Evolutionary conservation across 331 rosid species (phyloP).

Genomic region (Pyracantha coccinea): DNA sequence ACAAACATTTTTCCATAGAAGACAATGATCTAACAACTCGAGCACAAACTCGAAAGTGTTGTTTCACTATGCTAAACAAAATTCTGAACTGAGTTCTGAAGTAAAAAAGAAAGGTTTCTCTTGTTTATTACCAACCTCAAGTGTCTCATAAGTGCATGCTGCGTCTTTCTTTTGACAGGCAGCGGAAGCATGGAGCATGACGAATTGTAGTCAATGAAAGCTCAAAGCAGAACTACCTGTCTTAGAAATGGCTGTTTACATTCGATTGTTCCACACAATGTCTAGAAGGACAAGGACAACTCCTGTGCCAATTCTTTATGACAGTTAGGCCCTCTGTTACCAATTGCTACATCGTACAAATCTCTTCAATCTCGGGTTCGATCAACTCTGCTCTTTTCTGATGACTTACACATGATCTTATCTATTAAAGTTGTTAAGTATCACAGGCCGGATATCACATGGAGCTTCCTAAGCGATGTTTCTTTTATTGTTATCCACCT

Average conservation of each 20-base stretch:
- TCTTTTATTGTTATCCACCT: too few relatives aligned
- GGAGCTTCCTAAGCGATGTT: too few relatives aligned
- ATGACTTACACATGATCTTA: neutral
- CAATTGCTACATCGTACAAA: neutral
- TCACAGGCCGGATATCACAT: neutral
- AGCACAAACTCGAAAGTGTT: neutral
- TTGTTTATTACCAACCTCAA: neutral
- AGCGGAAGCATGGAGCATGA: slow-evolving; percentile 41
- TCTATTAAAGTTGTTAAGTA: neutral
- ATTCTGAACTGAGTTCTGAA: neutral
- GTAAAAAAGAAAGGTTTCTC: neutral
- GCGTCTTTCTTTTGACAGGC: slow-evolving; percentile 40
- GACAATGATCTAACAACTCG: neutral
- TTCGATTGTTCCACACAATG: neutral
- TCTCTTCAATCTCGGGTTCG: neutral
- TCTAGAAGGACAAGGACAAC: neutral
- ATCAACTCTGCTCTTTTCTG: neutral
- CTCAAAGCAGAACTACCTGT: neutral
- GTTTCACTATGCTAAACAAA: neutral
- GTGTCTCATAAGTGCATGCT: neutral
- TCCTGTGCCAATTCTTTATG: neutral
- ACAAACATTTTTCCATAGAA: neutral
- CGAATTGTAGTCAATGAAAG: slow-evolving; percentile 44
- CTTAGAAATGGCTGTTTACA: neutral
- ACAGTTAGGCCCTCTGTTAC: neutral